Evolutionary conservation across 257 asterid genomes (phyloP).

Genomic region (Asclepias syriaca): DNA sequence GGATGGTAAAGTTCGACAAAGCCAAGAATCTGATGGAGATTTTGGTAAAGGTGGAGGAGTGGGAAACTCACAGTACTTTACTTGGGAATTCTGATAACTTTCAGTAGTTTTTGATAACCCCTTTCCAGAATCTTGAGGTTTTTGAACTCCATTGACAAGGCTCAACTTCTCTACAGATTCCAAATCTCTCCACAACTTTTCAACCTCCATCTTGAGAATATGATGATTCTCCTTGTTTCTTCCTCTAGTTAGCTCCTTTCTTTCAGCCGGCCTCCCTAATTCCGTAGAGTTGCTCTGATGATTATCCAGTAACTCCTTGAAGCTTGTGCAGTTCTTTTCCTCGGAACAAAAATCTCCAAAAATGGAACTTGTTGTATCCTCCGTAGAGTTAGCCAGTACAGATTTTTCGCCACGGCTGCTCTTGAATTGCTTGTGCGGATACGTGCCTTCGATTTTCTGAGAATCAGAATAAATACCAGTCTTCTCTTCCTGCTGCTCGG

Average conservation of each 20-base stretch:
- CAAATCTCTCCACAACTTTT: slow-evolving; percentile 22
- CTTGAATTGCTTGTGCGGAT: slow-evolving; percentile 11
- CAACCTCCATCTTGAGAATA: slow-evolving; percentile 19
- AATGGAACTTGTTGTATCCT: slow-evolving; percentile 9
- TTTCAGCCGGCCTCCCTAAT: slow-evolving; percentile 19
- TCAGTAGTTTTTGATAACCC: slow-evolving; percentile 12
- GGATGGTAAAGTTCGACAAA: slow-evolving; percentile 73
- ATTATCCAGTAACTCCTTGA: slow-evolving; percentile 45
- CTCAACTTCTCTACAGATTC: slow-evolving; percentile 23
- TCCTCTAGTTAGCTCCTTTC: slow-evolving; percentile 16
- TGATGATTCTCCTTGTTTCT: slow-evolving; percentile 19
- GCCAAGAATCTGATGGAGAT: slow-evolving; percentile 93
- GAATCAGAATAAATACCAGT: slow-evolving; percentile 10
- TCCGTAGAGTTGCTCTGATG: slow-evolving; percentile 22
- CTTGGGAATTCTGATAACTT: slow-evolving; percentile 17
- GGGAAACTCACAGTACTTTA: slow-evolving; percentile 28
- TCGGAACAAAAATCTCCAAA: slow-evolving; percentile 12
- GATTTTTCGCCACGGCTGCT: slow-evolving; percentile 22
- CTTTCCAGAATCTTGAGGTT: slow-evolving; percentile 10
- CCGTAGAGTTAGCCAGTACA: slow-evolving; percentile 14
- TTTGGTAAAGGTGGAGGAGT: slow-evolving; percentile 70
- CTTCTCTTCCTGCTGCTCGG: slow-evolving; percentile 24
- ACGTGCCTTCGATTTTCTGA: slow-evolving; percentile 15
- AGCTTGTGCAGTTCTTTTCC: slow-evolving; percentile 28
- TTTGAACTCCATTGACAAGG: slow-evolving; percentile 14